Base-by-base conservation (phyloP, 371 early-diverging fungal genomes). In the Apophysomyces variabilis region DNA sequence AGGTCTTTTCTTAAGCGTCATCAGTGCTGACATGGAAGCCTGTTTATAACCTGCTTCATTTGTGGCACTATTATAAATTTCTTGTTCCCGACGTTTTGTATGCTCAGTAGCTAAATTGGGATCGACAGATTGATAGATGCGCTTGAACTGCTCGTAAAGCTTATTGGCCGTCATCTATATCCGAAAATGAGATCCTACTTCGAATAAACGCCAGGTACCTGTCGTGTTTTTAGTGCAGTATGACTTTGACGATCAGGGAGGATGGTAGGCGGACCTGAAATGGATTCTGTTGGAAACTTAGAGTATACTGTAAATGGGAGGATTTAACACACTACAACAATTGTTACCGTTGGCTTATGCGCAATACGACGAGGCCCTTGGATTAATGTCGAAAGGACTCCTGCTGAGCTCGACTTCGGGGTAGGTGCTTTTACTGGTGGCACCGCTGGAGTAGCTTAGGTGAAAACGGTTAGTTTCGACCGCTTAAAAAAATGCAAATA, bases 41-140 rank as follows among this genome's bases (percentile, higher is more conserved):
- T 81, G 79, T 26, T 85, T 82, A 57, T 87, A 87, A 9, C 83
- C 85, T 3, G 78, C 75, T 36, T 61, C 46, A 38, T 78, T 78
- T 45, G 72, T 60, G 3, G 72, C 75, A 4, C 21, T 60, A 2
- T 61, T 47, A 18, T 72, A 63, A 5, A 79, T 78, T 8, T 64
- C 56, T 35, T 65, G 54, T 62, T 83, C 83, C 59, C 80, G 78
- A 4, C 14, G n/a, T 37, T 57, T 54, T 9, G 83, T 59, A 60
- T 76, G 73, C 13, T 71, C 71, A 0, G 74, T 73, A 0, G 83
- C 80, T 9, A 75, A n/a, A 18, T 62, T 16, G 0, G 72, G 71
- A 11, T 57, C 37, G 7, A 58, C 59, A 0, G 38, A 32, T 8
- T 56, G n/a, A 46, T 78, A 83, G 11, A 83, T 78, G 1, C 83